phyloP scores from a whole-genome alignment of 768 basidiomycete genomes.

The Tylopilus felleus region DNA sequence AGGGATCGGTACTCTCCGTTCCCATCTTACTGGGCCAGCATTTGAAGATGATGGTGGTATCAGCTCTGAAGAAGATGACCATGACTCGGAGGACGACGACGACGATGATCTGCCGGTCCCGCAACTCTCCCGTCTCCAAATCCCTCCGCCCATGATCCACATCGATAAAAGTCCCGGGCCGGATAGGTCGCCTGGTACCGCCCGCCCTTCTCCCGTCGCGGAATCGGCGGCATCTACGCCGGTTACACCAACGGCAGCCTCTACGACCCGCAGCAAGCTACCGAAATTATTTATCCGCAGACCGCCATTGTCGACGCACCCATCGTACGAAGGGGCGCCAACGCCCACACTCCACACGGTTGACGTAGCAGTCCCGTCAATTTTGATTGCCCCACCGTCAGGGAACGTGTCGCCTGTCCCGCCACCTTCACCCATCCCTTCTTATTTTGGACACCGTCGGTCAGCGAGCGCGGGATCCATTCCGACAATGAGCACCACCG shows the following conservation, averaged over 20 bases:
- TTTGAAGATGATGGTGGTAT: slow-evolving; percentile 80
- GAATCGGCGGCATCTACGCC: slow-evolving; percentile 25
- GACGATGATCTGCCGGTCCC: slow-evolving; percentile 33
- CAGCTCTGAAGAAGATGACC: slow-evolving; percentile 50
- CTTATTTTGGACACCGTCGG: slow-evolving; percentile 28
- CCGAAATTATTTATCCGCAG: slow-evolving; percentile 37
- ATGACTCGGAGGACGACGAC: slow-evolving; percentile 25
- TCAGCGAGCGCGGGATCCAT: slow-evolving; percentile 32
- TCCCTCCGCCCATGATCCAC: slow-evolving; percentile 19
- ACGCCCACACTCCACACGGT: neutral
- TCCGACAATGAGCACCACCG: slow-evolving; percentile 13
- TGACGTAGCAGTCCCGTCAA: slow-evolving; percentile 7
- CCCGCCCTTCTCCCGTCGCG: slow-evolving; percentile 19
- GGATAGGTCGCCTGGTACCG: slow-evolving; percentile 21
- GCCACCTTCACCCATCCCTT: slow-evolving; percentile 22
- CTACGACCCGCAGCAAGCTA: slow-evolving; percentile 25
- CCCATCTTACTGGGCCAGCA: slow-evolving; percentile 49
- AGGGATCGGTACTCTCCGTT: slow-evolving; percentile 80
- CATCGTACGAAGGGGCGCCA: slow-evolving; percentile 27
- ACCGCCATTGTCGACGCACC: slow-evolving; percentile 28
- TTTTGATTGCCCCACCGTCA: slow-evolving; percentile 14
- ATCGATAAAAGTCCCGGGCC: slow-evolving; percentile 16
- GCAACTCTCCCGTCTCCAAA: slow-evolving; percentile 22
- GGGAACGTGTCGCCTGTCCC: slow-evolving; percentile 12
- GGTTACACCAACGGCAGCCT: slow-evolving; percentile 25